Base-by-base conservation (phyloP, 257 asterid species). In the Nicotiana otophora region DNA sequence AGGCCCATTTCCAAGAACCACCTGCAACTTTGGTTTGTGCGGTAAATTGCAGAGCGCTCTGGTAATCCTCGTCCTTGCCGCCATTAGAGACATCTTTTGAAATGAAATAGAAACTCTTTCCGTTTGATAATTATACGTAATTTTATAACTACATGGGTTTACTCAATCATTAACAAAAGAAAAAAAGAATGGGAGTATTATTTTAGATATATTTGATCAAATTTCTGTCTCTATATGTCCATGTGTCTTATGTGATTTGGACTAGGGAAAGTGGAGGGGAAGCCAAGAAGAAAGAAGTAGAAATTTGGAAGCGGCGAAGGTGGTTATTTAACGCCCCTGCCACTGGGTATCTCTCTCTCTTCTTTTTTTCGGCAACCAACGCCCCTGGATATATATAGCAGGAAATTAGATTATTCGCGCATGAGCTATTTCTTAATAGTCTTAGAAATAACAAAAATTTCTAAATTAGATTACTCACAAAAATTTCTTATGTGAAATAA, bases 61-160 rank as follows among this genome's bases (percentile, higher is more conserved):
- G 11, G 46, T 58, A 58, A 84, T 69, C 54, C 78, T 64, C 66
- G 83, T 64, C 17, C 86, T 83, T 15, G 34, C 34, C 58, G 77
- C 84, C 81, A 81, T 80, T 67, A 60, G 51, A 57, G 86, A 57
- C 81, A 42, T 68, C 19, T 68, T 34, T 34, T 8, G 39, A 33
- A 66, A 33, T 66, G 76, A 23, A 72, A 55, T 12, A 4, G 4
- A 3, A 53, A 53, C 17, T 10, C 0, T 53, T 12, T 53, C 15
- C 17, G 31, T 9, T 69, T 68, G 19, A n/a, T 10, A 30, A 12
- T 19, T 36, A 55, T 69, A 69, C 36, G 5, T 1, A 16, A 14
- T 55, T 55, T 55, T 58, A 12, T 20, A 61, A 10, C 15, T 53
- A 53, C 57, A 53, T 14, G 17, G 17, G 0, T 61, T 4, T 61